These are phyloP conservation scores for Penicillium paxilli DNA, from an alignment of 495 filamentous ascomycete species.

Conservation along the genomic window DNA sequence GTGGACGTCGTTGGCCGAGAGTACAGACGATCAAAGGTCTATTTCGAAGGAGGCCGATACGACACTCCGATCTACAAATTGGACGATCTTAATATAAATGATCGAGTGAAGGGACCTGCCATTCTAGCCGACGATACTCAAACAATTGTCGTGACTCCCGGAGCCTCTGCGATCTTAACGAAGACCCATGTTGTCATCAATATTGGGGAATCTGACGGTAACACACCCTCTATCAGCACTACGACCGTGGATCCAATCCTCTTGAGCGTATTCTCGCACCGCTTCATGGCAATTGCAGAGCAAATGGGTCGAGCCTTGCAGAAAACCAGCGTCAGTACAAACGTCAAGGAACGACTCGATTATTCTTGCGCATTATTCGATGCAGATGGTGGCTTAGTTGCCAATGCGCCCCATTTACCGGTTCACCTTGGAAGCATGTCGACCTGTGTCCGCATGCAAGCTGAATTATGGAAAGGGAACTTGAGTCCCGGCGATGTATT, in stretches of 20 bases:
- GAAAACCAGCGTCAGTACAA: conserved; percentile 40
- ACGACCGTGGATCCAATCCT: conserved; percentile 67
- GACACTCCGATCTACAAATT: conserved; percentile 84
- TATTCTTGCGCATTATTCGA: conserved; percentile 45
- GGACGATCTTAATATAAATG: conserved; percentile 67
- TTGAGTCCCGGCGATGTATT: conserved; percentile 89
- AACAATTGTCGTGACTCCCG: conserved; percentile 85
- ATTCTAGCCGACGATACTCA: conserved; percentile 90
- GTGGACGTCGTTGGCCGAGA: conserved; percentile 30
- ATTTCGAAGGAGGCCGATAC: conserved; percentile 57
- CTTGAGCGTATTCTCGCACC: conserved; percentile 62
- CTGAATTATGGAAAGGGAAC: conserved; percentile 82
- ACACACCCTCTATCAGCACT: conserved; percentile 40
- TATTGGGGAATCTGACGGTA: conserved; percentile 32
- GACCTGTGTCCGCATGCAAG: conserved; percentile 54
- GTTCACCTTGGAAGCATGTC: conserved; percentile 92
- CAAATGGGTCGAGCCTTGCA: conserved; percentile 47
- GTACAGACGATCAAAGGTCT: conserved; percentile 34
- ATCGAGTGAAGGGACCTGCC: conserved; percentile 77
- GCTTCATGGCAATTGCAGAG: conserved; percentile 44
- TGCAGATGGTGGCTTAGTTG: conserved; percentile 40
- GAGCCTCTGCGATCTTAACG: conserved; percentile 49
- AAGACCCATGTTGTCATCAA: conserved; percentile 34
- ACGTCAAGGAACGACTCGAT: conserved; percentile 47
- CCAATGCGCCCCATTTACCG: conserved; percentile 82